Evolutionary conservation across 768 basidiomycete genomes (phyloP), one percentile per base, ranked within the genome.

Genomic region (Mycena metata): DNA sequence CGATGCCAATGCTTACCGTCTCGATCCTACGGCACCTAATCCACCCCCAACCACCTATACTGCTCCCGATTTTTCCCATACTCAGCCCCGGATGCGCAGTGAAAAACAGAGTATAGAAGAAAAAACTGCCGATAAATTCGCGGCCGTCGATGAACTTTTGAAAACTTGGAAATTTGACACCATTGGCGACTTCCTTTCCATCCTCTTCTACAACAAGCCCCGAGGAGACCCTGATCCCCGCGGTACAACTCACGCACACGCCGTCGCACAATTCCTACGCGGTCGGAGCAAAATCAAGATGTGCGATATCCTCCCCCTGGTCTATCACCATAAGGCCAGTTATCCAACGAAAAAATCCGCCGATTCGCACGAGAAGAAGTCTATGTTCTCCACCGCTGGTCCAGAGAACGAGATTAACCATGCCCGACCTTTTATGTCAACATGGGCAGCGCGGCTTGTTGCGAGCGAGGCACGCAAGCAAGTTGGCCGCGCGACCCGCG

Each of bases 131-230:
- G 36, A 36, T 36, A 36, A 36, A 36, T 36, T 36, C 36, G 36
- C 7, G 7, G 36, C 36, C 36, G 12, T 36, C 12, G 36, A 36
- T 6, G 12, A 36, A 36, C 36, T 36, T 36, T 36, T 36, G 36
- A 36, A 42, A 26, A 33, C 42, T 16, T 54, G 5, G 15, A 50
- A 50, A 0, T 45, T 62, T n/a, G n/a, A 62, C 33, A n/a, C 17
- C 17, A 6, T 62, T 15, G 61, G 61, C 7, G 61, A 62, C 13
- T 54, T 62, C 12, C 51, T 62, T 10, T 0, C 39, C 5, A 54
- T 62, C 8, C 26, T 62, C 6, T 62, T 62, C n/a, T 41, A 39
- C 39, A 56, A 56, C n/a, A 33, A 23, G 16, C 54, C 54, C n/a
- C 54, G 39, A 17, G 54, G 35, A 2, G 35, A 39, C 3, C 19